These are phyloP conservation scores for Debaryomyces castellii DNA, from an alignment of 805 yeast genomes.

Conservation along the genomic window DNA sequence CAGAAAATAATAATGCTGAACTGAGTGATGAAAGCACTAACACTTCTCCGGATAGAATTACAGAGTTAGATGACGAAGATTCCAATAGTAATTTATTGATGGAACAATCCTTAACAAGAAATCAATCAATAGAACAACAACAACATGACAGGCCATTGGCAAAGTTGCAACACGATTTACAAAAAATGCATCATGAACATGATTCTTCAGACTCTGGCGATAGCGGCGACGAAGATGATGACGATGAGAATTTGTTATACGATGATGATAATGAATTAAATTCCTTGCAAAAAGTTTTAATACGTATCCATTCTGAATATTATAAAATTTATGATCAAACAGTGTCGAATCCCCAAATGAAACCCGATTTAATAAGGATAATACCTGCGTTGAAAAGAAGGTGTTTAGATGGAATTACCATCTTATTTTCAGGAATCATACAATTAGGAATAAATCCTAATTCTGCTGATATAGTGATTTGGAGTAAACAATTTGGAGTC, in stretches of 20 bases:
- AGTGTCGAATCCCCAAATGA: constrained; percentile 9
- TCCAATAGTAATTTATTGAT: constrained; percentile 48
- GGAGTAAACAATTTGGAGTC: constrained; percentile 94
- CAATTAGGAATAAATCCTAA: constrained; percentile 77
- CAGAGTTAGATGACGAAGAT: constrained; percentile 51
- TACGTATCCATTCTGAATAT: constrained; percentile 64
- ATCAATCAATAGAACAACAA: constrained; percentile 73
- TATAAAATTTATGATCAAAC: constrained; percentile 47
- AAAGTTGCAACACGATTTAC: constrained; percentile 72
- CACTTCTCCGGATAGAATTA: constrained; percentile 52
- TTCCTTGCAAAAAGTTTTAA: constrained; percentile 60
- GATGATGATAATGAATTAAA: constrained; percentile 82
- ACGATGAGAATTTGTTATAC: constrained; percentile 53
- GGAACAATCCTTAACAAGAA: constrained; percentile 61
- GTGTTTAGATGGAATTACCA: constrained; percentile 66
- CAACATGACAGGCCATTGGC: constrained; percentile 84
- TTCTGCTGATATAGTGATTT: constrained; percentile 81
- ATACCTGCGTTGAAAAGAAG: constrained; percentile 71
- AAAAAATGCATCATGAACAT: constrained; percentile 39
- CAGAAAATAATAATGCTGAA: background rate
- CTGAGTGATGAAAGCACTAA: constrained; percentile 10
- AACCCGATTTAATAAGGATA: constrained; percentile 67
- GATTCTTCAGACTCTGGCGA: constrained; percentile 15
- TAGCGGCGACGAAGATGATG: constrained; percentile 26
- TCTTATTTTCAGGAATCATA: constrained; percentile 85